Percentiles rank a stretch among this genome's conserved stretches.
Conservation (phyloP, 768 basidiomycete species). For the Arthromyces matolae region DNA sequence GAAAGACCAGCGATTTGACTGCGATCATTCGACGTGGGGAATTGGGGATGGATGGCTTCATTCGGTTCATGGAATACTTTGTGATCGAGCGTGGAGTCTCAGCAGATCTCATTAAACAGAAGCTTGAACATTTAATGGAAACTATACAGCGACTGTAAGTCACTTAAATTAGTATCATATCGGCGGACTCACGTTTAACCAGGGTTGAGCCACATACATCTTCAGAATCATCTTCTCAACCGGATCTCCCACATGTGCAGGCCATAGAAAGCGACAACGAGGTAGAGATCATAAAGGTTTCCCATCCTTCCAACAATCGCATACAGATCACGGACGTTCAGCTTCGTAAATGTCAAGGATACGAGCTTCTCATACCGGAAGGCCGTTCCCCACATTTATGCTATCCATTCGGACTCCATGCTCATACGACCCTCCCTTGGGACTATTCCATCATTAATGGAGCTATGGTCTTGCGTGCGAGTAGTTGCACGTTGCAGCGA, state of each 20-base stretch:
- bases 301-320: too few species aligned
- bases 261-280: too few species aligned
- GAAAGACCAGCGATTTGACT: too few species aligned
- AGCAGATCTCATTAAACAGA: not conserved
- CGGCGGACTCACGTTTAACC: too few species aligned
- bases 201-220: too few species aligned
- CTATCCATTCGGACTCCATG: conserved; percentile 23
- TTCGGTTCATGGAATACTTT: conserved; percentile 3
- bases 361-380: not conserved
- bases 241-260: too few species aligned
- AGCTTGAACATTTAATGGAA: conserved; percentile 1
- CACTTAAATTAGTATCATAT: too few species aligned
- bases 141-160: conserved; percentile 3
- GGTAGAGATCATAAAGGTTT: too few species aligned
- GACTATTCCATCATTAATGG: conserved; percentile 3
- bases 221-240: too few species aligned
- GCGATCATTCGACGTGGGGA: too few species aligned
- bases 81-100: not conserved
- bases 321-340: too few species aligned
- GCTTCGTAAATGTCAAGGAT: too few species aligned
- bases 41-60: conserved; percentile 1
- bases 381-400: conserved; percentile 1
- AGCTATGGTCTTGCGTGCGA: not conserved
- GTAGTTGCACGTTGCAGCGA: not conserved
- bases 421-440: conserved; percentile 13